Evolutionary conservation across 108 stramenopile genomes (phyloP), one percentile per base, ranked within the genome.

Genomic region (Cyclotella kingstonii): DNA sequence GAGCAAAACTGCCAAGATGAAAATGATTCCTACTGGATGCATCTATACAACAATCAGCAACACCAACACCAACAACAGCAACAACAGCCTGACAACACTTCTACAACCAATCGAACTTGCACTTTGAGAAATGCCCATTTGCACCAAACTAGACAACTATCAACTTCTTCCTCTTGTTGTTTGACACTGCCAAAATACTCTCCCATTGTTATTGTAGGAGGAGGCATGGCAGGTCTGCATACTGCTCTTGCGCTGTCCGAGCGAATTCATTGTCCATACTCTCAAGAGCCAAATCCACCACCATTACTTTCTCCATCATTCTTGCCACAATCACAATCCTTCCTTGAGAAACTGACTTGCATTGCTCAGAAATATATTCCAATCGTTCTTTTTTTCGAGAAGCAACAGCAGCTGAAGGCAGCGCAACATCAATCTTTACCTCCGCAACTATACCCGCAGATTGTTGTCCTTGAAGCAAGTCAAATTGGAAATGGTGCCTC

Each of bases 151-250:
- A 30, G 29, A 2, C 29, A 30, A 10, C 1, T 17, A 17, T 25
- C 25, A 21, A 39, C 25, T 39, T 21, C 12, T 18, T 21, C 10
- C 12, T 33, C 47, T n/a, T 30, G 31, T 15, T 26, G 46, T 41
- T 25, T 22, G 3, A 17, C 27, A 1, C 26, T 22, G 18, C 44
- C 41, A 36, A 21, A 33, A 25, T 61, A 70, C 33, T 52, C 60
- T 9, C 28, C 53, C 25, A 30, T 70, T n/a, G 68, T 70, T 0
- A 60, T 70, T 5, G 68, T 70, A 7, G 68, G 68, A 4, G 68
- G 68, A 17, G 68, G 68, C 18, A 61, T 70, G 59, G 68, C 68
- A 23, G 68, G 68, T 3, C 17, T 70, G 14, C 68, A 70, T 39
- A 61, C 60, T 29, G 68, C 68, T 11, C 31, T 70, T 25, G 58